Conservation (phyloP, 2,329 filamentous ascomycete genomes). For the Exophiala dermatitidis region DNA sequence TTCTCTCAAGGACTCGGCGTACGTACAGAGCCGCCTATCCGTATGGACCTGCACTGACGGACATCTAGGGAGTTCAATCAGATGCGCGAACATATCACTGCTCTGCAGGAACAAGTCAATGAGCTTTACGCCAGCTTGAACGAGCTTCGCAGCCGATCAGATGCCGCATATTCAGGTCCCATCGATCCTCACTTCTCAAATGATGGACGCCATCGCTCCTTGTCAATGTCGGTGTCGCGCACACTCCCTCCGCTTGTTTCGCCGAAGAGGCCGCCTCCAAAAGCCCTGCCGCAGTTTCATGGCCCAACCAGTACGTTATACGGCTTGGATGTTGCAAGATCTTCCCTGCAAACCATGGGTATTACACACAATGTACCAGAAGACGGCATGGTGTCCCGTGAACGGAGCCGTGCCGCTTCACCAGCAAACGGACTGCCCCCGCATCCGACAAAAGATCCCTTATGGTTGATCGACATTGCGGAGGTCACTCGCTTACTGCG, state of each 20-base stretch:
- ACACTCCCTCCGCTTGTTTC: constrained; percentile 26
- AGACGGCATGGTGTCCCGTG: constrained; percentile 48
- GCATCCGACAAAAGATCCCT: constrained; percentile 59
- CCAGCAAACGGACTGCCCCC: constrained; percentile 33
- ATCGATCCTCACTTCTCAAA: constrained; percentile 21
- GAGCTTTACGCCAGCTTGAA: constrained; percentile 66
- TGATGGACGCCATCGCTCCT: constrained; percentile 29
- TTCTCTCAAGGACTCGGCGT: constrained; percentile 84
- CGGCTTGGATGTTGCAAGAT: constrained; percentile 78
- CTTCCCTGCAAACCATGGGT: constrained; percentile 81
- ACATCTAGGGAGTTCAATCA: constrained; percentile 64
- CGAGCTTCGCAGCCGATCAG: constrained; percentile 50
- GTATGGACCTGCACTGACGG: neutral
- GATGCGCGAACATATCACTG: constrained; percentile 66
- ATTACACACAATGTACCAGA: constrained; percentile 61
- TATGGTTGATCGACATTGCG: constrained; percentile 69
- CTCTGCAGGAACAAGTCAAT: constrained; percentile 78
- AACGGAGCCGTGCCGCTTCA: constrained; percentile 46
- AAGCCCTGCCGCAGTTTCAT: constrained; percentile 61
- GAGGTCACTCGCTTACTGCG: constrained; percentile 73
- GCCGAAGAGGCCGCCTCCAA: constrained; percentile 40
- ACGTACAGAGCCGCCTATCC: constrained; percentile 25
- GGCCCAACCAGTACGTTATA: constrained; percentile 81
- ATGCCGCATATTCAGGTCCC: constrained; percentile 23
- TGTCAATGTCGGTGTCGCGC: constrained; percentile 19